Evolutionary conservation across 1,284 basidiomycete genomes (phyloP), one percentile per base, ranked within the genome.

Genomic region (Heterobasidion parviporum): DNA sequence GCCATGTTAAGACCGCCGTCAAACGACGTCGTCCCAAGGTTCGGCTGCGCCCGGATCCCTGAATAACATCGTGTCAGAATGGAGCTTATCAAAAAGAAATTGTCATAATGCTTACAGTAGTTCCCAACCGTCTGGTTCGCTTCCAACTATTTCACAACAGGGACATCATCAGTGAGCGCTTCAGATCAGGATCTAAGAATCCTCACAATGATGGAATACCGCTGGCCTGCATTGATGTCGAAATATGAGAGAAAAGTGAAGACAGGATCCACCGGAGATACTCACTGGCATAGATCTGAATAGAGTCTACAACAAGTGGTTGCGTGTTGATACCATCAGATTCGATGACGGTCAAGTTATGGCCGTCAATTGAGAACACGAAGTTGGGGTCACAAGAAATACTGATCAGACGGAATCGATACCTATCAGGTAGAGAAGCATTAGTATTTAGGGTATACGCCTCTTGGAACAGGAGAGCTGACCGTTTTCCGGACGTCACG

Each of bases 321-420:
- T 68, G 44, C 12, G 68, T 68, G 57, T 71, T 72, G 36, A 74
- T 65, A 7, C 78, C 78, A 58, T 83, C 81, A 1, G 70, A 72
- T 61, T 82, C 81, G 59, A 83, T 83, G 53, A 83, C 65, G 2
- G 68, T 73, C 60, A 80, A 65, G 18, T 68, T 67, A 61, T 81
- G 79, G 32, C 69, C 68, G 57, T 79, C 77, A 57, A 80, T 72
- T 8, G 75, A 74, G 62, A 78, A 73, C 0, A 64, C 64, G 62
- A 68, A 77, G 16, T 54, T 62, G 10, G 67, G 63, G 15, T 65
- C 59, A 56, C 70, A 74, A 15, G 68, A 67, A 16, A 61, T 65
- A n/a, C 62, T 56, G n/a, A 75, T 55, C 3, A 76, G 14, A 16
- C 70, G 64, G 60, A 71, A 65, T 38, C 67, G 66, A 61, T 74